Evolutionary conservation across 441 rosid species (phyloP).

Genomic region (Heliophila coronopifolia): DNA sequence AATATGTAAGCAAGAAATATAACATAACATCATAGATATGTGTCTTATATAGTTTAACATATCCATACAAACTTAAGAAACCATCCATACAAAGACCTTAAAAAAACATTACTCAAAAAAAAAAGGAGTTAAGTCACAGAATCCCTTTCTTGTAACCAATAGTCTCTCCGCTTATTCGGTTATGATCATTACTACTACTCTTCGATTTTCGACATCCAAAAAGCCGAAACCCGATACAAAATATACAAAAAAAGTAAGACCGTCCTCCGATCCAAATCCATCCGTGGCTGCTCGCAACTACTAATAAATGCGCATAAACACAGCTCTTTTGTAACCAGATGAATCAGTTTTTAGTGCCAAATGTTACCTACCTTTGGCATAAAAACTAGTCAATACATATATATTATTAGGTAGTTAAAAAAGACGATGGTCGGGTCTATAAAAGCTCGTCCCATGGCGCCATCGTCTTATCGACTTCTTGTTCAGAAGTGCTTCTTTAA

Average conservation of each 20-base stretch:
- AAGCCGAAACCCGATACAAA: slow-evolving; percentile 9
- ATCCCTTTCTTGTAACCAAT: slow-evolving; percentile 9
- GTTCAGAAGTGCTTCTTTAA: slow-evolving; percentile 23
- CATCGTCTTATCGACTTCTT: slow-evolving; percentile 17
- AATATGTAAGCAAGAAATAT: too few relatives aligned
- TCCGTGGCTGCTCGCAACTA: slow-evolving; percentile 65
- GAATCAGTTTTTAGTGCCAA: slow-evolving; percentile 33
- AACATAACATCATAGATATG: not conserved
- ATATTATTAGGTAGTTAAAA: slow-evolving; percentile 25
- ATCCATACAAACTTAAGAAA: slow-evolving; percentile 18
- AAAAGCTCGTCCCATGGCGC: slow-evolving; percentile 30
- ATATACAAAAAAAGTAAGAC: slow-evolving; percentile 9
- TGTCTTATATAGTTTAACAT: slow-evolving; percentile 7
- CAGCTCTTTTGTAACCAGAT: slow-evolving; percentile 62
- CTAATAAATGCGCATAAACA: slow-evolving; percentile 42
- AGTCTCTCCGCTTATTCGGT: slow-evolving; percentile 12
- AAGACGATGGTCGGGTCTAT: slow-evolving; percentile 36
- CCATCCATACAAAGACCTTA: not conserved
- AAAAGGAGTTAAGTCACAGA: not conserved
- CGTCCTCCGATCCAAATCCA: slow-evolving; percentile 30
- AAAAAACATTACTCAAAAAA: slow-evolving; percentile 9
- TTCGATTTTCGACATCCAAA: slow-evolving; percentile 9
- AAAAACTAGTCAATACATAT: slow-evolving; percentile 26
- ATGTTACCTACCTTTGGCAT: slow-evolving; percentile 25
- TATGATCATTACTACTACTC: not conserved